Percentiles rank a stretch among this genome's conserved stretches.
These are phyloP conservation scores for Melaleuca alternifolia DNA, from an alignment of 345 rosid species.

Conservation along the genomic window DNA sequence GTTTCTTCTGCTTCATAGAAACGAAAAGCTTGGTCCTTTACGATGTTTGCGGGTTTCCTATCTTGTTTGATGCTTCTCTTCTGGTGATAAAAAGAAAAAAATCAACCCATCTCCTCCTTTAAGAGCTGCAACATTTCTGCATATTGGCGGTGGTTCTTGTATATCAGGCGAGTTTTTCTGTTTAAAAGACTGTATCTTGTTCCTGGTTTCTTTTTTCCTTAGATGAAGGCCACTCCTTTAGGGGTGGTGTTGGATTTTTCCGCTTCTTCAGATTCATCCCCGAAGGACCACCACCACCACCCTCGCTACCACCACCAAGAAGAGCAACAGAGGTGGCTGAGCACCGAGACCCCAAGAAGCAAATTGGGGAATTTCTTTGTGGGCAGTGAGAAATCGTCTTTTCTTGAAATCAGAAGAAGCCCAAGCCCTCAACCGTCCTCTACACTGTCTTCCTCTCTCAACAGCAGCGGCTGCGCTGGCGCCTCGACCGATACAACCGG, in stretches of 20 bases:
- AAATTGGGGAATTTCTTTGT: slow-evolving; percentile 22
- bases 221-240: slow-evolving; percentile 80
- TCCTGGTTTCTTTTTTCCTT: neutral
- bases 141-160: neutral
- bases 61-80: neutral
- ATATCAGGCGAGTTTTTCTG: neutral
- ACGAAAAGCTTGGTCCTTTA: neutral
- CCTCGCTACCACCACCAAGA: neutral
- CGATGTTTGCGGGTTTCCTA: neutral
- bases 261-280: slow-evolving; percentile 28
- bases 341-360: neutral
- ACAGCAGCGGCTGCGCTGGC: slow-evolving; percentile 14
- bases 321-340: slow-evolving; percentile 15
- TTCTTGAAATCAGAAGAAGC: slow-evolving; percentile 27
- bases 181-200: neutral
- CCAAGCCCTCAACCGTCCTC: slow-evolving; percentile 48
- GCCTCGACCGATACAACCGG: neutral
- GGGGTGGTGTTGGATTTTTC: slow-evolving; percentile 35
- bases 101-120: neutral
- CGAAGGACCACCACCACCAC: slow-evolving; percentile 13
- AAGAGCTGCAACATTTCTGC: neutral
- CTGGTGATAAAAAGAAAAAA: neutral
- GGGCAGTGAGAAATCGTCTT: slow-evolving; percentile 21
- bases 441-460: slow-evolving; percentile 56
- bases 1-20: neutral